Percentiles rank a stretch among this genome's conserved stretches.
phyloP scores from a whole-genome alignment of 108 stramenopile genomes.

The Fistulifera solaris region DNA sequence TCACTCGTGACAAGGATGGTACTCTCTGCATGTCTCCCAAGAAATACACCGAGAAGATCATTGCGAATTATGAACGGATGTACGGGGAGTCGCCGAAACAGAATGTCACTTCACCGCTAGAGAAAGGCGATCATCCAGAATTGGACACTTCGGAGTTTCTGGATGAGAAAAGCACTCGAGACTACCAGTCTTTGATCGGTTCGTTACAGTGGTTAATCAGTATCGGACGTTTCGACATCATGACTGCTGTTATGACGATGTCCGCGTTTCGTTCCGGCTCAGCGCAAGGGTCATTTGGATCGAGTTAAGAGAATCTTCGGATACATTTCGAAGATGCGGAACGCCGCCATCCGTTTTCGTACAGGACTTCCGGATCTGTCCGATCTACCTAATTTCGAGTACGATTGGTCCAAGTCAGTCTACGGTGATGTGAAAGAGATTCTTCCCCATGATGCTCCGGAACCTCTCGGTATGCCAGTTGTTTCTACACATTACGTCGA shows the following conservation, averaged over 20 bases:
- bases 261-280: constrained; percentile 18
- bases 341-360: constrained; percentile 10
- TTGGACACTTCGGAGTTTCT: constrained; percentile 5
- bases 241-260: constrained; percentile 11
- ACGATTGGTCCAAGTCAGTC: constrained; percentile 2
- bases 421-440: constrained; percentile 15
- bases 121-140: constrained; percentile 19
- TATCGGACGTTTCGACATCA: constrained; percentile 25
- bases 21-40: background rate
- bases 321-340: constrained; percentile 12
- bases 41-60: constrained; percentile 7
- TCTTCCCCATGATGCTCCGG: constrained; percentile 7
- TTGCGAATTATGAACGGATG: constrained; percentile 9
- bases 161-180: constrained; percentile 3
- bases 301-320: constrained; percentile 16
- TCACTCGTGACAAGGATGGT: constrained; percentile 4
- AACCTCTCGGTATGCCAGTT: constrained; percentile 9
- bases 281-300: constrained; percentile 24
- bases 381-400: background rate
- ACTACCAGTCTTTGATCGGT: constrained; percentile 21
- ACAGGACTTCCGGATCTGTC: background rate
- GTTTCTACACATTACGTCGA: constrained; percentile 8
- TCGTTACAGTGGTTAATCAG: constrained; percentile 11
- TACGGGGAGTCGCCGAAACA: constrained; percentile 22
- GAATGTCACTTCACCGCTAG: constrained; percentile 3